Evolutionary conservation across 1,284 basidiomycete species (phyloP), one percentile per base, ranked within the genome.

Genomic region (Apiotrichum porosum): DNA sequence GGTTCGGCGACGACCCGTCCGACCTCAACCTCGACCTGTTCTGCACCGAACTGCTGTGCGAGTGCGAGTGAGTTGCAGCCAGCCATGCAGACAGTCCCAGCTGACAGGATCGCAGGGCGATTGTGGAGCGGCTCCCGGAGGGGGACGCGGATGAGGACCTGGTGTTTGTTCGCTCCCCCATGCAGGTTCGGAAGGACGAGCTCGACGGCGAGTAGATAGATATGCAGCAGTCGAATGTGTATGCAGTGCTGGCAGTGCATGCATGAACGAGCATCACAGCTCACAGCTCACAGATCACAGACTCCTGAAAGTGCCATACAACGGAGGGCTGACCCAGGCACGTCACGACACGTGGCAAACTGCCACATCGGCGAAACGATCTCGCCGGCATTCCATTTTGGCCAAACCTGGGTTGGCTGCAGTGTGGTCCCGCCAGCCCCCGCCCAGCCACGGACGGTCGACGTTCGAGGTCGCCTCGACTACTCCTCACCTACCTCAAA

Each of bases 11-110:
- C 82, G 60, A 61, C 51, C 59, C 58, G 54, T 61, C 47, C 43
- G 50, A 53, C 40, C 47, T 64, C 37, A 61, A 55, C 49, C 56
- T 69, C 82, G 88, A 90, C 65, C 81, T 83, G 18, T 91, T 88
- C 68, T 91, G 88, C 63, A 80, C 82, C 21, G 88, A 91, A 66
- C 76, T 92, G 35, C 84, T 83, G 61, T 86, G 88, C 70, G 89
- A 92, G 68, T 79, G 89, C 47, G 78, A 84, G 84, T 87, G 62
- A 70, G 83, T 77, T 37, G n/a, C 6, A 15, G 18, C n/a, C 13
- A 6, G 22, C 13, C 19, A n/a, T 33, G 22, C 21, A 17, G 37
- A 51, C 8, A 28, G 26, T 28, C 26, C 8, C 5, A n/a, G 38
- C 39, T 53, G 22, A 43, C 43, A 19, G 38, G 4, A 12, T 28